A percentile compares a stretch with the other conserved stretches of the same genome.
These are phyloP conservation scores for Gossypium stocksii DNA, from an alignment of 345 rosid genomes.

Conservation along the genomic window DNA sequence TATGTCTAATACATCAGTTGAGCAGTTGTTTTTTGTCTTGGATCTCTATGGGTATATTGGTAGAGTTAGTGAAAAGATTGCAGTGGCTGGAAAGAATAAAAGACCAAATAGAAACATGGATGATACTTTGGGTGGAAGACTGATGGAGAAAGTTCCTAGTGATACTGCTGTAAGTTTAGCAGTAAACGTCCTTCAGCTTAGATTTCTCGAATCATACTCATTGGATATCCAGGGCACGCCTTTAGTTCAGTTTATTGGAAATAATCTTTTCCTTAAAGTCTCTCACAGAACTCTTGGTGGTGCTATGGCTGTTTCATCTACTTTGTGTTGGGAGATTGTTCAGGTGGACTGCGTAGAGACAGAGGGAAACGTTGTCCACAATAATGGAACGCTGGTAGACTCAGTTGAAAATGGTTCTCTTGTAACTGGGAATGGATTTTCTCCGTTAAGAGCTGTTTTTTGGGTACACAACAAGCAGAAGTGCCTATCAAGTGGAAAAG, in stretches of 20 bases:
- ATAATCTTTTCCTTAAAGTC: slow-evolving; percentile 69
- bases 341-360: slow-evolving; percentile 84
- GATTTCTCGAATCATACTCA: slow-evolving; percentile 76
- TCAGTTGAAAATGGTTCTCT: slow-evolving; percentile 36
- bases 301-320: slow-evolving; percentile 85
- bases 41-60: slow-evolving; percentile 83
- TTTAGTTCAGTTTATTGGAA: slow-evolving; percentile 83
- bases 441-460: slow-evolving; percentile 74
- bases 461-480: slow-evolving; percentile 67
- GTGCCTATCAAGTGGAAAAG: slow-evolving; percentile 36
- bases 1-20: slow-evolving; percentile 87
- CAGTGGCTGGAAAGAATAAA: slow-evolving; percentile 58
- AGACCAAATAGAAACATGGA: slow-evolving; percentile 29
- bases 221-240: slow-evolving; percentile 58
- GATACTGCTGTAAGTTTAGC: slow-evolving; percentile 86
- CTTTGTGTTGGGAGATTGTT: slow-evolving; percentile 68
- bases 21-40: slow-evolving; percentile 88
- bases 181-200: slow-evolving; percentile 67
- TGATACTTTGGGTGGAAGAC: slow-evolving; percentile 40
- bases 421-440: slow-evolving; percentile 35
- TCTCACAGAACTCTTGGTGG: slow-evolving; percentile 97
- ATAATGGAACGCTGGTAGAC: slow-evolving; percentile 25
- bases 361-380: slow-evolving; percentile 38
- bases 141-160: slow-evolving; percentile 90
- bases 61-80: slow-evolving; percentile 71